Evolutionary conservation across 1,139 yeast species (phyloP).

Genomic region (Candida sp.): DNA sequence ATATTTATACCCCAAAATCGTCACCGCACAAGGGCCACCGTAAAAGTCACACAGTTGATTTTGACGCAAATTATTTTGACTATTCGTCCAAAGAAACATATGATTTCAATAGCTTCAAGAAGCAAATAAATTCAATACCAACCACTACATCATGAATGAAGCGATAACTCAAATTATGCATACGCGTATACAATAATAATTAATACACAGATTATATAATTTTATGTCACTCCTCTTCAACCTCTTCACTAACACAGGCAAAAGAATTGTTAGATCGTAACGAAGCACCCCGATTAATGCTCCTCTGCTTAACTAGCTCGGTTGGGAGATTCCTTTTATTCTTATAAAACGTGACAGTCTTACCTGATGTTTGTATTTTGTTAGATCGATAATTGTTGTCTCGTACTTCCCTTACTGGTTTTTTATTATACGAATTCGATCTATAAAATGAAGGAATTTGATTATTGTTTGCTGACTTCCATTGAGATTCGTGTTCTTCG

Average conservation of each 20-base stretch:
- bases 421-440: constrained; percentile 38
- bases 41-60: not conserved
- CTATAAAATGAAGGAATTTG: constrained; percentile 16
- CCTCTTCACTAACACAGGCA: constrained; percentile 20
- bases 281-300: constrained; percentile 27
- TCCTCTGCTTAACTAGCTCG: constrained; percentile 13
- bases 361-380: constrained; percentile 47
- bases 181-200: not conserved
- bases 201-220: constrained; percentile 2
- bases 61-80: constrained; percentile 22
- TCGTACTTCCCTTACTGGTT: constrained; percentile 26
- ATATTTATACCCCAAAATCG: not conserved
- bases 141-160: not conserved
- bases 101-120: constrained; percentile 38
- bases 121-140: constrained; percentile 15
- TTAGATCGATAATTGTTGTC: constrained; percentile 28
- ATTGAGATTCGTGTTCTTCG: constrained; percentile 27
- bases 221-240: constrained; percentile 11
- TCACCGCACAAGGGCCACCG: not conserved
- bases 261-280: constrained; percentile 24
- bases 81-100: constrained; percentile 25
- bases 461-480: not conserved
- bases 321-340: constrained; percentile 8
- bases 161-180: not conserved
- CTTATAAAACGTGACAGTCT: constrained; percentile 55